Percentiles rank a stretch among this genome's conserved stretches.
Evolutionary conservation across 345 rosid genomes (phyloP).

Genomic region (Syzygium aqueum): DNA sequence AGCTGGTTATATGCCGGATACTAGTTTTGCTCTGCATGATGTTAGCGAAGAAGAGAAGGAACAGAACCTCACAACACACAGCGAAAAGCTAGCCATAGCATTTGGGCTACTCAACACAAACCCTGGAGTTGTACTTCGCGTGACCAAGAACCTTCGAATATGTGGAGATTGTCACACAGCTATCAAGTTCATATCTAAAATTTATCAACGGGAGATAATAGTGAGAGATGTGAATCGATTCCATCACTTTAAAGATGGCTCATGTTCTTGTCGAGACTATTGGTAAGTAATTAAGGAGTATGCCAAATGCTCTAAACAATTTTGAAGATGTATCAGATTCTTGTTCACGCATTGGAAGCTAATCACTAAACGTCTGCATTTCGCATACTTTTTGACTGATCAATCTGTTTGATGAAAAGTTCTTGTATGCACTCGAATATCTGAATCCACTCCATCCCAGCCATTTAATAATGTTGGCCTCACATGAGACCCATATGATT

Average conservation of each 20-base stretch:
- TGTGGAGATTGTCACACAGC: constrained; percentile 28
- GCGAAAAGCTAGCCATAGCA: constrained; percentile 19
- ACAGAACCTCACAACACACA: constrained; percentile 10
- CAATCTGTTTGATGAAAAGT: background rate
- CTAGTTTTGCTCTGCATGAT: constrained; percentile 22
- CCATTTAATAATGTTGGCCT: background rate
- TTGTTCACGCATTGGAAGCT: background rate
- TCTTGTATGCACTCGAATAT: background rate
- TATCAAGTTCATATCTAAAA: constrained; percentile 17
- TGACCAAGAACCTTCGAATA: constrained; percentile 28
- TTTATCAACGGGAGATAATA: constrained; percentile 15
- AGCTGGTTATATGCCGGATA: constrained; percentile 20
- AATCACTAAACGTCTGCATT: background rate
- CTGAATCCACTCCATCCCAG: background rate
- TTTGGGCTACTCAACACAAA: constrained; percentile 18
- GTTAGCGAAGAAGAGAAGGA: constrained; percentile 27
- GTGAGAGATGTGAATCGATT: constrained; percentile 26
- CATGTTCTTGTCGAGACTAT: constrained; percentile 23
- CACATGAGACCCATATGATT: background rate
- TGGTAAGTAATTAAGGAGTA: background rate
- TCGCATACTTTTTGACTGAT: background rate
- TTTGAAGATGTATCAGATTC: background rate
- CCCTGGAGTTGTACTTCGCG: constrained; percentile 15
- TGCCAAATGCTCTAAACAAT: background rate
- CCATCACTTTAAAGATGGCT: constrained; percentile 30